Conservation (phyloP, 306 rosid species). For the Hippophae tibetana region DNA sequence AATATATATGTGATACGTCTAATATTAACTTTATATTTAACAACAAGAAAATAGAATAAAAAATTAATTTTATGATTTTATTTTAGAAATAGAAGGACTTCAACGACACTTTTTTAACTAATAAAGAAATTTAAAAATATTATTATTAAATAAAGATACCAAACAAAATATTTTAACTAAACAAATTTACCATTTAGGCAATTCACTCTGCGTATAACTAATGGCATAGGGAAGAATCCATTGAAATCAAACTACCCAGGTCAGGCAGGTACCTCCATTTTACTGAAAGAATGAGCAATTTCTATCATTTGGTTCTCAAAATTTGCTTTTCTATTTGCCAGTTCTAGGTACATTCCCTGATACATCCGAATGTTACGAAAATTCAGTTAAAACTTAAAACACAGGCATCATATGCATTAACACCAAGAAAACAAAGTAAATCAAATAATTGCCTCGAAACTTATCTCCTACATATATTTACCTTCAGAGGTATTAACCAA, state of each 20-base stretch:
- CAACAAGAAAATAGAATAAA: too few species aligned
- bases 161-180: too few species aligned
- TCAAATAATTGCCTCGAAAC: not conserved
- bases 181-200: too few species aligned
- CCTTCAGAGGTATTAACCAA: constrained; percentile 38
- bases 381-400: not conserved
- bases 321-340: constrained; percentile 36
- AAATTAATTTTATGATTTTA: too few species aligned
- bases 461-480: constrained; percentile 13
- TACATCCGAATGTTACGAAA: not conserved
- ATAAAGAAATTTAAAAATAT: too few species aligned
- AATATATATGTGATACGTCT: too few species aligned
- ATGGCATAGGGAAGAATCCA: too few species aligned
- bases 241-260: not conserved
- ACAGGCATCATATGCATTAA: not conserved
- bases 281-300: constrained; percentile 32
- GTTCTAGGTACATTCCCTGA: constrained; percentile 46
- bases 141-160: too few species aligned
- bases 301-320: constrained; percentile 52
- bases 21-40: too few species aligned
- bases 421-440: not conserved
- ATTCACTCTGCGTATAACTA: too few species aligned
- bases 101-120: too few species aligned
- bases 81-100: too few species aligned
- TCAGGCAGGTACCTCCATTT: constrained; percentile 47